Evolutionary conservation across 805 yeast species (phyloP), one percentile per base, ranked within the genome.

Genomic region (Lipomyces anomalus): DNA sequence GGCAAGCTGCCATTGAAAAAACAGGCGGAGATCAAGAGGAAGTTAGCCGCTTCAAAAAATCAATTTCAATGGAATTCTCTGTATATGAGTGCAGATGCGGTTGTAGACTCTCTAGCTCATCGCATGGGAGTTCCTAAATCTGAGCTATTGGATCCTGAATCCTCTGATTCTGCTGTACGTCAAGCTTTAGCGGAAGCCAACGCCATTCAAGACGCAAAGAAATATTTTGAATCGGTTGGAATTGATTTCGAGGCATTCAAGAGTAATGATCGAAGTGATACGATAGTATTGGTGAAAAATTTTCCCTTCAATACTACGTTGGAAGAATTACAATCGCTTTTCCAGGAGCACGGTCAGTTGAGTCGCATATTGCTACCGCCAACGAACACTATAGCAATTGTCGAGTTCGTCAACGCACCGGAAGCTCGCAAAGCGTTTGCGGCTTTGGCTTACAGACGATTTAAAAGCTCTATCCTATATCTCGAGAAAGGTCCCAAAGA

Each of bases 181-280:
- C 97, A 89, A 66, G 97, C 98, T 0, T 74, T 92, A 52, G 97
- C 98, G 0, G 98, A 92, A 68, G 94, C 97, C 2, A 92, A 88
- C 60, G 95, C 89, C 16, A 81, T 92, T 59, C 92, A 89, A 37
- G 92, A 83, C 64, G 95, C 92, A 9, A 77, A 95, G 60, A 78
- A 78, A 56, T 92, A 80, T 66, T 92, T 92, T 64, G 95, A 87
- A 63, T 66, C 70, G 21, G 82, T 82, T 61, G 95, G 95, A 29
- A 85, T 92, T 35, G 96, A 90, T 68, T 68, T 92, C 49, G 72
- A 82, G 2, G 74, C 79, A 29, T 90, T 92, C 61, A 73, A 74
- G 49, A 73, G 69, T 48, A 32, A 34, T 4, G 89, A 83, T 59
- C 74, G 84, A 51, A 94, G 87, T 57, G 97, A 90, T 62, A 75